Base-by-base conservation (phyloP, 148 eudicot genomes). In the Heliosperma pusillum region DNA sequence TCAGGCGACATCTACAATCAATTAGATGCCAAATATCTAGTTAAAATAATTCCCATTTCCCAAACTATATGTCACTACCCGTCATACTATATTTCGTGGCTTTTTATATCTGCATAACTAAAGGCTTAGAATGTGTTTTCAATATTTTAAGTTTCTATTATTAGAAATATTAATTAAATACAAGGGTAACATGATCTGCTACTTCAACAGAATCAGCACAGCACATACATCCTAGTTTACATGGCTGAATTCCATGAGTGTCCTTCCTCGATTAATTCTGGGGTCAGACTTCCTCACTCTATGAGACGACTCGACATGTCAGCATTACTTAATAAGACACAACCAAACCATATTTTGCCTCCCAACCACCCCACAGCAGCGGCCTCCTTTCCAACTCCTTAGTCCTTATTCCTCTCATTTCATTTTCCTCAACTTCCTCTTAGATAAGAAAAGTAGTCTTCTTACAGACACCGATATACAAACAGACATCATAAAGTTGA, bases 1-100 rank as follows among this genome's bases (percentile, higher is more conserved):
- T 95, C 99, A 59, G 89, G 12, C 67, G 97, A 85, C 63, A 95
- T 82, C 99, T 95, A 81, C 59, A 62, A 67, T 27, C 30, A 44
- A 69, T 12, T 20, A 12, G 25, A 36, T 36, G 12, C 27, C 25
- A 8, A 13, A 62, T 42, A 8, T 33, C 76, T 26, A 17, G 50
- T 69, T 29, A 59, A 64, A 4, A 24, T 40, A 1, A 24, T 57
- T 20, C 36, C 30, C 53, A 15, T 55, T 57, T 20, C 53, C 20
- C 53, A 15, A 65, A 50, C 55, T 50, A 4, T 50, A 11, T 1
- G 42, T 36, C 42, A 8, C 42, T 36, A 36, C 55, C 15, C 19
- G 13, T 50, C 3, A n/a, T 12, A 50, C 4, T 50, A 50, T 50
- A 50, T 50, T 3, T 10, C 55, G 17, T 50, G 55, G 17, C 55